Conservation (phyloP, 2,329 filamentous ascomycete species). For the Stemphylium beticola region DNA sequence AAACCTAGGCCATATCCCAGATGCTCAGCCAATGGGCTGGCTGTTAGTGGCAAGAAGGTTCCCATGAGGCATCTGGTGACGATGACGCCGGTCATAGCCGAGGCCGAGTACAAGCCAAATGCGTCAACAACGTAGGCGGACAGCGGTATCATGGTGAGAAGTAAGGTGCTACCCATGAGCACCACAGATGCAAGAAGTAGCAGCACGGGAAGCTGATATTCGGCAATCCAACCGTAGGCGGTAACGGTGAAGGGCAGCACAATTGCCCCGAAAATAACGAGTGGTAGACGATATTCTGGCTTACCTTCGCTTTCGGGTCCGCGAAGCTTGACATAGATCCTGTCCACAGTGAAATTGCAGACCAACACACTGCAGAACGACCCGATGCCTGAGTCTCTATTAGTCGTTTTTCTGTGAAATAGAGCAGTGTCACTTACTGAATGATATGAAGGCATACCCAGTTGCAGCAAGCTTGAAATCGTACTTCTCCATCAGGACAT, state of each 20-base stretch:
- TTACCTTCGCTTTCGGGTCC: constrained; percentile 48
- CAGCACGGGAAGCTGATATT: constrained; percentile 52
- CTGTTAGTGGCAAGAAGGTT: constrained; percentile 62
- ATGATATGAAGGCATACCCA: constrained; percentile 62
- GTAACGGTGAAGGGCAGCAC: constrained; percentile 55
- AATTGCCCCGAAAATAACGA: constrained; percentile 57
- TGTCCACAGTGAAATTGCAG: constrained; percentile 60
- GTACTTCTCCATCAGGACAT: constrained; percentile 52
- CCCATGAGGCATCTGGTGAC: constrained; percentile 62
- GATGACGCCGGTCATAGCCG: constrained; percentile 63
- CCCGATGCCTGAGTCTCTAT: constrained; percentile 51
- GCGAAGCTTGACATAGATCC: constrained; percentile 59
- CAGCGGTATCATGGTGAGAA: constrained; percentile 58
- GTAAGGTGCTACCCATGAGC: constrained; percentile 55
- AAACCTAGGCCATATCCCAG: constrained; percentile 63
- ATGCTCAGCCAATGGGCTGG: constrained; percentile 55
- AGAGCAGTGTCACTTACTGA: constrained; percentile 52
- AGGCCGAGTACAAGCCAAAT: constrained; percentile 62
- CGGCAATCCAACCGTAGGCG: constrained; percentile 60
- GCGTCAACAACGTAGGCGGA: constrained; percentile 65
- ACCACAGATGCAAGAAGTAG: constrained; percentile 54
- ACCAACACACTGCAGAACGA: constrained; percentile 56
- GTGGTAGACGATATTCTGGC: constrained; percentile 63
- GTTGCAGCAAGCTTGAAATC: constrained; percentile 57
- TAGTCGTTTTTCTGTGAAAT: background rate